These are phyloP conservation scores for Fraxinus ornus DNA, from an alignment of 305 asterid genomes.

Conservation along the genomic window DNA sequence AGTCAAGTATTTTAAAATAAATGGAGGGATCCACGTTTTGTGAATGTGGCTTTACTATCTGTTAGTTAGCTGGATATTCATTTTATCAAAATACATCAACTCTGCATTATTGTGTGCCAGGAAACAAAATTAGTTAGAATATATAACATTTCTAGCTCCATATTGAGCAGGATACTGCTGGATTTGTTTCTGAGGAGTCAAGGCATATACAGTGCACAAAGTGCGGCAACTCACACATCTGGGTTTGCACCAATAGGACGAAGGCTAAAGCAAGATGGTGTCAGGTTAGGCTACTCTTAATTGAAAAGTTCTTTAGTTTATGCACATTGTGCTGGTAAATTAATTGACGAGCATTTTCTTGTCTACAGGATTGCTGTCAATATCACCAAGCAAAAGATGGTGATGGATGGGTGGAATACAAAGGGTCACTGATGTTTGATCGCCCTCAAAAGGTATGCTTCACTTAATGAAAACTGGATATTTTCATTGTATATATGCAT, in stretches of 20 bases:
- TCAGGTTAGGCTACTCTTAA: conserved; percentile 54
- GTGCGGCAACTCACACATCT: conserved; percentile 90
- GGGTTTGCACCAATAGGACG: conserved; percentile 91
- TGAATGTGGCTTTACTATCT: not conserved
- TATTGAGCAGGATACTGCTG: conserved; percentile 63
- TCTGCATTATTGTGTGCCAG: not conserved
- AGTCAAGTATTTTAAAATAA: not conserved
- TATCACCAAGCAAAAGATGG: conserved; percentile 99
- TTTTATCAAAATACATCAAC: conserved; percentile 2
- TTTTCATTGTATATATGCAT: conserved; percentile 2
- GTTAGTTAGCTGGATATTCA: conserved; percentile 6
- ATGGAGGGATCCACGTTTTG: not conserved
- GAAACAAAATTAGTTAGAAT: not conserved
- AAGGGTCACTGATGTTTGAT: conserved; percentile 81
- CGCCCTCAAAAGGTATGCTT: conserved; percentile 63
- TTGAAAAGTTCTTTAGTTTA: not conserved
- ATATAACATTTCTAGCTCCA: conserved; percentile 16
- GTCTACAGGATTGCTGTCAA: conserved; percentile 88
- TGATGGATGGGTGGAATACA: conserved; percentile 97
- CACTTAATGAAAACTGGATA: not conserved
- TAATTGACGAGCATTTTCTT: conserved; percentile 23
- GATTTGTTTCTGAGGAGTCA: conserved; percentile 84
- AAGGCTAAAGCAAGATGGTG: conserved; percentile 99
- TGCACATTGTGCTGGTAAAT: conserved; percentile 16
- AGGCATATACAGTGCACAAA: conserved; percentile 97